Evolutionary conservation across 2,329 filamentous ascomycete genomes (phyloP), one percentile per base, ranked within the genome.

Genomic region (Eutypa lata): DNA sequence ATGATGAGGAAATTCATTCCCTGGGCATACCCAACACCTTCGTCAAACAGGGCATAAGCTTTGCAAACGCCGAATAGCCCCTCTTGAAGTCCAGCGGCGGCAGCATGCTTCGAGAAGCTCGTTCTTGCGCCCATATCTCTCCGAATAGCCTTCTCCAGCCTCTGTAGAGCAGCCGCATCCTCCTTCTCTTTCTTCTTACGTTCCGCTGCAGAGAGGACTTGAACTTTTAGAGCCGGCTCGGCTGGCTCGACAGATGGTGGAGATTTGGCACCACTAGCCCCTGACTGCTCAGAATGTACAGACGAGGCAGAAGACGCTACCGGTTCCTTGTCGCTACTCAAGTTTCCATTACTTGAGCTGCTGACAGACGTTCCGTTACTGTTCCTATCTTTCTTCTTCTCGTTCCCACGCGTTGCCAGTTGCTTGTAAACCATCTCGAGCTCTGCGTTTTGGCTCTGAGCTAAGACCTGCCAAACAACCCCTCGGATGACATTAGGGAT

Each of bases 1-100:
- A 97, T 97, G 47, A 91, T 89, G 54, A 99, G 84, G 66, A 99
- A 99, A 68, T 97, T 99, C 89, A 99, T 97, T 67, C 94, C 94
- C 71, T 99, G 94, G 0, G 95, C 93, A 70, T 99, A 99, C 31
- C 94, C 93, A 35, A 99, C 94, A 7, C 81, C 88, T 65, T 96
- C 91, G 65, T 99, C 94, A 62, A 92, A 97, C 28, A 99, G 78
- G 14, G 94, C 94, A 72, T 99, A 99, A 2, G 94, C 92, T 72
- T 97, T 99, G 76, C 94, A 99, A 35, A 99, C 84, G 37, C 92
- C 92, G 71, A 96, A 97, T 10, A 99, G 80, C 8, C 90, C 90
- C 64, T 97, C 94, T 70, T 97, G 94, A 43, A 96, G 84, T 33
- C 91, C 92, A 56, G 92, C 89, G 33, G 91, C 89, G 57, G 92